Conservation (phyloP, 2,329 filamentous ascomycete species). For the Trichophyton simii region DNA sequence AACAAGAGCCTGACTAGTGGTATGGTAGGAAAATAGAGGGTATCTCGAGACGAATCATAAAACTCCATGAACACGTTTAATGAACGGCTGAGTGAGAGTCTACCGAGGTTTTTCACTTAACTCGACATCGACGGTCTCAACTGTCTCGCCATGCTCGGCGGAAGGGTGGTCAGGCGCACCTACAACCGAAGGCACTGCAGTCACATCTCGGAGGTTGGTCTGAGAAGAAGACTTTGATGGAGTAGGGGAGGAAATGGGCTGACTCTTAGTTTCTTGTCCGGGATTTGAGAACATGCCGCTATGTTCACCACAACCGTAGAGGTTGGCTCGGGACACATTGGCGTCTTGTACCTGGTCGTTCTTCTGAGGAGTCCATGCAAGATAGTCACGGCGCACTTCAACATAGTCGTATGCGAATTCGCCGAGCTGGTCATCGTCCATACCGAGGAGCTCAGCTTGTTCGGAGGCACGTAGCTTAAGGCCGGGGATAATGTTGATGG, state of each 20-base stretch:
- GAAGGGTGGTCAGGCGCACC: background rate
- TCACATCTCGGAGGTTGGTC: background rate
- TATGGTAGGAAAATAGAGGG: background rate
- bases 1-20: background rate
- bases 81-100: background rate
- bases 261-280: background rate
- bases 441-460: constrained; percentile 56
- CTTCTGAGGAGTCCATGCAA: constrained; percentile 39
- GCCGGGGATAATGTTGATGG: constrained; percentile 59
- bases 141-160: background rate
- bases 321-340: constrained; percentile 44
- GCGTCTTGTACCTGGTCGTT: constrained; percentile 37
- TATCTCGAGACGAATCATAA: background rate
- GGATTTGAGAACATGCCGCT: constrained; percentile 39
- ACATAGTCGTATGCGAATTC: constrained; percentile 43
- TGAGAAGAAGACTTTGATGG: constrained; percentile 2
- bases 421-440: constrained; percentile 41
- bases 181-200: background rate
- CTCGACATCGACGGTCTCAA: background rate
- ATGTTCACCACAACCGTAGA: constrained; percentile 49
- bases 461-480: constrained; percentile 54
- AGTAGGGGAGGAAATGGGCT: background rate
- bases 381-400: constrained; percentile 39
- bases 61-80: background rate
- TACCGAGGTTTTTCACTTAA: background rate